phyloP scores from a whole-genome alignment of 352 stramenopile genomes.

The Pythium biforme region DNA sequence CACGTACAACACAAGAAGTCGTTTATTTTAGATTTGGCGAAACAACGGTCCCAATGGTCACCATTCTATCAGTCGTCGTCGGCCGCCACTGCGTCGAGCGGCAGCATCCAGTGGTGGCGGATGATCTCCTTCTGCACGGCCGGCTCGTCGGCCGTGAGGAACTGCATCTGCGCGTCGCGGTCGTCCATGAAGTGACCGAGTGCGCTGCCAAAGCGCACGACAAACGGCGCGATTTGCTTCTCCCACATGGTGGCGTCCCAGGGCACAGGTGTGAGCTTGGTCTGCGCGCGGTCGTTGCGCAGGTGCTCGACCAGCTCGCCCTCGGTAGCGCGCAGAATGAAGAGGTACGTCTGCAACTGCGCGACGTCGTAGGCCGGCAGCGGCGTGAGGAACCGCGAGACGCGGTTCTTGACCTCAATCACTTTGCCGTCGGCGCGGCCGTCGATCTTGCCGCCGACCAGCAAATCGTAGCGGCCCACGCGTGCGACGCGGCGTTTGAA shows the following conservation, averaged over 20 bases:
- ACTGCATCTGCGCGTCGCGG: constrained; percentile 42
- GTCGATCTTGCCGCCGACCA: constrained; percentile 85
- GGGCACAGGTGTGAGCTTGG: constrained; percentile 65
- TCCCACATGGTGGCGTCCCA: constrained; percentile 73
- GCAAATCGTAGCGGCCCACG: constrained; percentile 47
- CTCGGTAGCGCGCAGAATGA: constrained; percentile 60
- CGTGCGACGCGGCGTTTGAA: constrained; percentile 64
- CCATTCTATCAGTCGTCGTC: background rate
- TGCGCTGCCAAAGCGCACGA: constrained; percentile 67
- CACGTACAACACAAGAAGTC: background rate
- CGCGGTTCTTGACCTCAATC: constrained; percentile 84
- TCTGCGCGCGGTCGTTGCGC: constrained; percentile 48
- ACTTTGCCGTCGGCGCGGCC: constrained; percentile 72
- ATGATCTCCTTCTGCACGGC: constrained; percentile 72
- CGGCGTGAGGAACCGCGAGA: constrained; percentile 66
- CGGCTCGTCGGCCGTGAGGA: constrained; percentile 42
- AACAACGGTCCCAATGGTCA: background rate
- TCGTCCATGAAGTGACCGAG: constrained; percentile 79
- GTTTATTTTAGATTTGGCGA: constrained; percentile 1
- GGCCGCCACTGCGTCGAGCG: constrained; percentile 7
- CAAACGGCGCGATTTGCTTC: constrained; percentile 57
- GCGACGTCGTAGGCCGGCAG: constrained; percentile 79
- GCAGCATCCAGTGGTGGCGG: constrained; percentile 54
- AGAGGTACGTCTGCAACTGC: constrained; percentile 86
- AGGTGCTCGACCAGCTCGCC: constrained; percentile 84